Conservation (phyloP, 441 rosid genomes). For the Metrosideros polymorpha region DNA sequence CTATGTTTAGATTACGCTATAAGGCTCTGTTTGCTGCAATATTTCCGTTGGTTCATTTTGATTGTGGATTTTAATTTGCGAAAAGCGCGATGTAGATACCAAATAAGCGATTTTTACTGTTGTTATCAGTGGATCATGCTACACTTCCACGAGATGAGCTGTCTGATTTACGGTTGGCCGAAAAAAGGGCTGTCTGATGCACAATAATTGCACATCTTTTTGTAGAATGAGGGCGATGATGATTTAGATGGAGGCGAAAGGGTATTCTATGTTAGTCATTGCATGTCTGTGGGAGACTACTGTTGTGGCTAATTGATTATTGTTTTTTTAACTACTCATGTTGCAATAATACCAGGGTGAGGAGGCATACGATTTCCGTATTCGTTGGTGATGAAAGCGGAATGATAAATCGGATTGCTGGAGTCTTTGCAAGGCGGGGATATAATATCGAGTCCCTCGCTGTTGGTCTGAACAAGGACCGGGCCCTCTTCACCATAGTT, state of each 20-base stretch:
- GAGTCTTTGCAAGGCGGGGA: conserved; percentile 88
- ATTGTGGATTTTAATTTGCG: not conserved
- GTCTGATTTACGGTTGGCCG: not conserved
- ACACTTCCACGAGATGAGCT: not conserved
- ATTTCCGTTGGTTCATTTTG: not conserved
- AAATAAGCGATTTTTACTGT: not conserved
- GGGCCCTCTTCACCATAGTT: conserved; percentile 74
- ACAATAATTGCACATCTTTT: not conserved
- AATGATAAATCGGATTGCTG: conserved; percentile 82
- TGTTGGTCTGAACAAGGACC: conserved; percentile 82
- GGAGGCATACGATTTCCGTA: conserved; percentile 72
- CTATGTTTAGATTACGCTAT: not conserved
- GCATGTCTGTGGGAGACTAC: not conserved
- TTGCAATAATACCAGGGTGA: conserved; percentile 27
- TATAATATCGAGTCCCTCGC: conserved; percentile 88
- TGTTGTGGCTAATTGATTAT: not conserved
- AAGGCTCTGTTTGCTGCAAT: not conserved
- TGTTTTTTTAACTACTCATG: not conserved
- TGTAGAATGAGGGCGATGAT: not conserved
- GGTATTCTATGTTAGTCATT: not conserved
- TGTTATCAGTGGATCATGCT: not conserved
- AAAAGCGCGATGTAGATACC: not conserved
- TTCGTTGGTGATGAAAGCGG: conserved; percentile 93
- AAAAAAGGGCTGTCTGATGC: not conserved
- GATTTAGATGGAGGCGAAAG: not conserved